A percentile compares a stretch with the other conserved stretches of the same genome.
Evolutionary conservation across 1,139 yeast genomes (phyloP).

Genomic region (Protomyces macrosporus): DNA sequence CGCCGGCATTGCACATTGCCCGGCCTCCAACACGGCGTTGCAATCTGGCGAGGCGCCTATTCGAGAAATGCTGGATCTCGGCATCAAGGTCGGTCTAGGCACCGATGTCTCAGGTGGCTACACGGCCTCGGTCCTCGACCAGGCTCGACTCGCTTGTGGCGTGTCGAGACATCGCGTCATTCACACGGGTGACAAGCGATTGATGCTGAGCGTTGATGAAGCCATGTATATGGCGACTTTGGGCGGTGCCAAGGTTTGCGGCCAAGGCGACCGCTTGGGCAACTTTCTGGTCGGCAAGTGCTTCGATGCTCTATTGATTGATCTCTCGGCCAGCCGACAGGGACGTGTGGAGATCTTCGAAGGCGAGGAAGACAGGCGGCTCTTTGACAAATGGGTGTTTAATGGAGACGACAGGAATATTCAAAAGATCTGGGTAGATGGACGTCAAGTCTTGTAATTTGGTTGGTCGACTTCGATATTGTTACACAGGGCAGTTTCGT

Average conservation of each 20-base stretch:
- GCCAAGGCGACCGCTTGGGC: slow-evolving; percentile 57
- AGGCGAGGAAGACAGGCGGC: slow-evolving; percentile 45
- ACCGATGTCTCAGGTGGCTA: slow-evolving; percentile 93
- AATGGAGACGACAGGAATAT: slow-evolving; percentile 92
- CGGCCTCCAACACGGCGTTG: slow-evolving; percentile 80
- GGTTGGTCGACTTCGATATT: too few relatives aligned
- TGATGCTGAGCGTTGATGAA: slow-evolving; percentile 61
- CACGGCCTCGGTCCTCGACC: slow-evolving; percentile 68
- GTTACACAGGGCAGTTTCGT: too few relatives aligned
- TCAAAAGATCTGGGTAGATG: slow-evolving; percentile 73
- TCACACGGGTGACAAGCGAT: slow-evolving; percentile 45
- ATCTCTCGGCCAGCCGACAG: slow-evolving; percentile 48
- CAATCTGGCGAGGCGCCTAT: slow-evolving; percentile 90
- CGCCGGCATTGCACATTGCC: slow-evolving; percentile 87
- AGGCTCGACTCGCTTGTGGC: slow-evolving; percentile 71
- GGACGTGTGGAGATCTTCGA: slow-evolving; percentile 63
- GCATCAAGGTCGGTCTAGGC: slow-evolving; percentile 76
- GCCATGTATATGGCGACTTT: slow-evolving; percentile 75
- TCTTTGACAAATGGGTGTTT: slow-evolving; percentile 87
- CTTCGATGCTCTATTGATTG: slow-evolving; percentile 79
- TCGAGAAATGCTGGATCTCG: slow-evolving; percentile 58
- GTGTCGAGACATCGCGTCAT: slow-evolving; percentile 82
- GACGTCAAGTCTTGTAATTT: slow-evolving; percentile 47
- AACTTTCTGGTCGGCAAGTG: slow-evolving; percentile 67
- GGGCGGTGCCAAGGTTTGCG: slow-evolving; percentile 83